These are phyloP conservation scores for Ophiostoma sp. DNA, from an alignment of 2,329 filamentous ascomycete genomes.

Conservation along the genomic window DNA sequence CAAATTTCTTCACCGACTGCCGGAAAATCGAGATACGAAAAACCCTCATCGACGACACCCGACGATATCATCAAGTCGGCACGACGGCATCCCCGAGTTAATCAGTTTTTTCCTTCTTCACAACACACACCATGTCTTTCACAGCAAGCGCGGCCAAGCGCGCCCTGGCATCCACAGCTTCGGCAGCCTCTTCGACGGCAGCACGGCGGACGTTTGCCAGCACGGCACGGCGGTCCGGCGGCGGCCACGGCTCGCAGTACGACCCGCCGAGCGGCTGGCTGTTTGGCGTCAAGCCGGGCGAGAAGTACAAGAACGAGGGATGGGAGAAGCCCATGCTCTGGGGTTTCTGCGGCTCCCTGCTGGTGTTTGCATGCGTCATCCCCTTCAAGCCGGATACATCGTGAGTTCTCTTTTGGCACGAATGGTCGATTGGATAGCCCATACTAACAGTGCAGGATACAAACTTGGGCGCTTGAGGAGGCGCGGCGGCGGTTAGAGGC, in stretches of 20 bases:
- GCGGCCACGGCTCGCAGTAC: constrained; percentile 73
- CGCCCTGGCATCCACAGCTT: constrained; percentile 15
- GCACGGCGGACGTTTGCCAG: constrained; percentile 27
- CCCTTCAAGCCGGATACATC: constrained; percentile 98
- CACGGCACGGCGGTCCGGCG: constrained; percentile 33
- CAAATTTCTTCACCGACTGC: not conserved
- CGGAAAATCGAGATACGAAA: constrained; percentile 8
- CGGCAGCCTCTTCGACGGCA: not conserved
- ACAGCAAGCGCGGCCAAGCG: constrained; percentile 21
- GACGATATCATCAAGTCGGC: not conserved
- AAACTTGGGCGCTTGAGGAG: constrained; percentile 98
- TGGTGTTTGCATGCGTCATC: constrained; percentile 74
- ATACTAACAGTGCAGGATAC: constrained; percentile 66
- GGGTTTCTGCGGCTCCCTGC: constrained; percentile 78
- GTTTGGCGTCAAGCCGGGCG: constrained; percentile 88
- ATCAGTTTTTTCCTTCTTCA: not conserved
- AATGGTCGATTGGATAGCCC: too few species aligned
- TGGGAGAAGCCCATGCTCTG: constrained; percentile 89
- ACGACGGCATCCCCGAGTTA: not conserved
- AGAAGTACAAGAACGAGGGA: constrained; percentile 94
- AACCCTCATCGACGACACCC: constrained; percentile 12
- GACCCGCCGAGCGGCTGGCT: constrained; percentile 91
- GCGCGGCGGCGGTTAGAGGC: constrained; percentile 91
- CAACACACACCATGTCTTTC: constrained; percentile 17
- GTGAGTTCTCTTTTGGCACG: constrained; percentile 49